Percentiles rank a stretch among this genome's conserved stretches.
phyloP scores from a whole-genome alignment of 768 basidiomycete species.

The Hydnum rufescens region DNA sequence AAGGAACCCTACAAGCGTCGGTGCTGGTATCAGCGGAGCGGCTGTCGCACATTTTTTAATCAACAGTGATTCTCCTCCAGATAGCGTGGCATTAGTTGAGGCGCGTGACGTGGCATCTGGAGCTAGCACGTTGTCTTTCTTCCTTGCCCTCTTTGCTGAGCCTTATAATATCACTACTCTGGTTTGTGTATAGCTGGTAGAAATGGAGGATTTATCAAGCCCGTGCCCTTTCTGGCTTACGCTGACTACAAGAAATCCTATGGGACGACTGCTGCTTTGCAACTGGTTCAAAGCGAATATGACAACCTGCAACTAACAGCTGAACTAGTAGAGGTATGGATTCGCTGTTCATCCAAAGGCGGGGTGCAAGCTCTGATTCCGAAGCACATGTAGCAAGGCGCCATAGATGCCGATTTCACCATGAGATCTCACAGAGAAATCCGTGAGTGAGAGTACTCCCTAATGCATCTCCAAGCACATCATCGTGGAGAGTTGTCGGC shows the following conservation, averaged over 20 bases:
- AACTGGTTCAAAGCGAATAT: conserved; percentile 1
- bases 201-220: conserved; percentile 1
- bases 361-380: not conserved
- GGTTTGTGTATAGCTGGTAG: not conserved
- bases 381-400: not conserved
- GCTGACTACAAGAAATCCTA: not conserved
- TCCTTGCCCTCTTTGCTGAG: not conserved
- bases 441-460: not conserved
- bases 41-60: not conserved
- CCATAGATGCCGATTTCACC: not conserved
- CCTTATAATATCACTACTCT: not conserved
- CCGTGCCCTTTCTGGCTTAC: not conserved
- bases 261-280: not conserved
- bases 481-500: not conserved
- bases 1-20: not conserved
- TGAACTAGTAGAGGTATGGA: not conserved
- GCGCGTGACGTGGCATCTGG: not conserved
- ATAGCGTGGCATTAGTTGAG: not conserved
- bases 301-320: not conserved
- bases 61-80: not conserved
- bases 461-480: not conserved
- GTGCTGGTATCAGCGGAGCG: not conserved
- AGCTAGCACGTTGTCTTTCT: not conserved
- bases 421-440: not conserved
- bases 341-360: not conserved